phyloP scores from a whole-genome alignment of 306 rosid genomes.

The Nissolia schottii region DNA sequence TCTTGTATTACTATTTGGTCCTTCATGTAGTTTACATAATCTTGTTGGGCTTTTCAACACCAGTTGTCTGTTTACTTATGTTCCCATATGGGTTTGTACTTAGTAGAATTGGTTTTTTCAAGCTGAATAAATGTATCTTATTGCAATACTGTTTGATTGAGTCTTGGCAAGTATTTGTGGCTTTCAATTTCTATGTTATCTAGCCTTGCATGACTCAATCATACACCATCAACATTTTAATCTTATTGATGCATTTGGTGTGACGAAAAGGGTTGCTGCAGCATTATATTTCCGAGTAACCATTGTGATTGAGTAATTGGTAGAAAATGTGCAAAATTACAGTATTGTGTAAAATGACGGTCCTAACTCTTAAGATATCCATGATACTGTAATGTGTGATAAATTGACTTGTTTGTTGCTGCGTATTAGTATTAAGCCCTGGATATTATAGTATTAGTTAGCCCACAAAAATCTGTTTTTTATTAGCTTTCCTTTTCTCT shows the following conservation, averaged over 20 bases:
- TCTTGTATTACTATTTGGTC: conserved; percentile 8
- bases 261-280: conserved; percentile 6
- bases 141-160: not conserved
- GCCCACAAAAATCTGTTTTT: not conserved
- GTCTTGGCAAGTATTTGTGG: not conserved
- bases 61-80: not conserved
- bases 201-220: not conserved
- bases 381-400: not conserved
- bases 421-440: not conserved
- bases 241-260: not conserved
- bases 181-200: not conserved
- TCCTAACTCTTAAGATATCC: not conserved
- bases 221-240: not conserved
- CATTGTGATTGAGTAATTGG: not conserved
- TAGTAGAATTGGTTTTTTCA: conserved; percentile 1
- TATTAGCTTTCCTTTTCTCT: not conserved
- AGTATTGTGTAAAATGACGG: not conserved
- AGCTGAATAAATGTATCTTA: not conserved
- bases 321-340: not conserved
- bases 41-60: conserved; percentile 13
- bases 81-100: not conserved
- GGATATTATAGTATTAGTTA: not conserved
- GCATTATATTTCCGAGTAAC: conserved; percentile 7
- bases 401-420: not conserved
- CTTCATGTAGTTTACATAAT: conserved; percentile 19